Evolutionary conservation across 208 protist genomes (phyloP), one percentile per base, ranked within the genome.

Genomic region (Leishmania mexicana): DNA sequence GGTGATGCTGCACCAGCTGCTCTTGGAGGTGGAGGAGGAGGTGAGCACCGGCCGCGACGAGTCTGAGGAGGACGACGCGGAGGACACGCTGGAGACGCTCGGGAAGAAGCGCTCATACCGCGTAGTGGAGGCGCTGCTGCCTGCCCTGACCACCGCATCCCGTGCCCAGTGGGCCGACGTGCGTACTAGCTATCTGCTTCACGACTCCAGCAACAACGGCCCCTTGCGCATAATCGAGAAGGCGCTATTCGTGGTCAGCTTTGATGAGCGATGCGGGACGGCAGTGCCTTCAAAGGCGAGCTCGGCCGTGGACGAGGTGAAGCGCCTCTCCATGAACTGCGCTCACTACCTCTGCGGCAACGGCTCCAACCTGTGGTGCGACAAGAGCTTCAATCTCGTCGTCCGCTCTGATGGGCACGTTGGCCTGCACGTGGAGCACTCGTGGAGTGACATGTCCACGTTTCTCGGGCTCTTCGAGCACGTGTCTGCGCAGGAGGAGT

Each of bases 381-480:
- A 97, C 79, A 97, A 97, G 84, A 94, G 89, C 80, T 96, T 97
- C 83, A 94, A 94, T 83, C 76, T 95, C 17, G 86, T 96, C 54
- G 83, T 95, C 19, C 81, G 78, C 70, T 73, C 81, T 47, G 89
- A 95, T 81, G 92, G 88, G 21, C 84, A 81, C 31, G 87, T 87
- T 17, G 94, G 94, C 24, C 79, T 92, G 64, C 90, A 97, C 79
- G 92, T 91, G 19, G 94, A 97, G 90, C 92, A 95, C 87, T 94
- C 91, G 49, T 97, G 94, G 94, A 83, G 90, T 47, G 94, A 97
- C 83, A 86, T 90, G 67, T 76, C 90, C 24, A 94, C 83, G 35
- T 89, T 97, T 62, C 75, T 86, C 31, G 74, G 86, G 21, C 70
- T 97, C 31, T 76, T 96, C 28, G 94, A 96, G 81, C 85, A 90